Evolutionary conservation across 257 asterid genomes (phyloP).

Genomic region (Nyctanthes arbortristis): DNA sequence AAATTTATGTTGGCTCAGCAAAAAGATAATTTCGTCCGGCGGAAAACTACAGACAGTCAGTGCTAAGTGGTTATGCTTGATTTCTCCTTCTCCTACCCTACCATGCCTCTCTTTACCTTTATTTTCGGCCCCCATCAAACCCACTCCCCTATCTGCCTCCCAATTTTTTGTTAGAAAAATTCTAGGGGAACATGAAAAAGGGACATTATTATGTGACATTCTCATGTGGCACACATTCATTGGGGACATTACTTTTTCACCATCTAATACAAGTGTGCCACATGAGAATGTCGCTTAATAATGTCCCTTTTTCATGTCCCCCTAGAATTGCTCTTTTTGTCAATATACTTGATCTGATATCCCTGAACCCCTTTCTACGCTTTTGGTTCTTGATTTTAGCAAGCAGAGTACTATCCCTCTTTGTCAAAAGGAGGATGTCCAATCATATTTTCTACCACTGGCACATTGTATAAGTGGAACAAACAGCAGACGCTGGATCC

Average conservation of each 20-base stretch:
- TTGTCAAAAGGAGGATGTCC: conserved; percentile 74
- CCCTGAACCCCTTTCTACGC: conserved; percentile 12
- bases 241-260: too few relatives aligned
- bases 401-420: conserved; percentile 55
- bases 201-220: too few relatives aligned
- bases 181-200: too few relatives aligned
- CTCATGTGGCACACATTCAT: too few relatives aligned
- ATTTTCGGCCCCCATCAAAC: neutral
- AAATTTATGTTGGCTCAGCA: conserved; percentile 76
- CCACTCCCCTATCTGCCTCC: neutral
- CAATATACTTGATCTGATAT: neutral
- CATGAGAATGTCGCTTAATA: too few relatives aligned
- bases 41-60: conserved; percentile 68
- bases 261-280: too few relatives aligned
- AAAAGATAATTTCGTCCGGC: conserved; percentile 88
- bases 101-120: neutral
- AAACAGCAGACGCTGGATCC: conserved; percentile 71
- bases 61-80: conserved; percentile 39
- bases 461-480: conserved; percentile 71
- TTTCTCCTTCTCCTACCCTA: conserved; percentile 12
- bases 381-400: conserved; percentile 33
- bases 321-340: too few relatives aligned
- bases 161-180: neutral
- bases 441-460: conserved; percentile 74
- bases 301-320: too few relatives aligned